phyloP scores from a whole-genome alignment of 139 green algal species.

The Closterium sp. region DNA sequence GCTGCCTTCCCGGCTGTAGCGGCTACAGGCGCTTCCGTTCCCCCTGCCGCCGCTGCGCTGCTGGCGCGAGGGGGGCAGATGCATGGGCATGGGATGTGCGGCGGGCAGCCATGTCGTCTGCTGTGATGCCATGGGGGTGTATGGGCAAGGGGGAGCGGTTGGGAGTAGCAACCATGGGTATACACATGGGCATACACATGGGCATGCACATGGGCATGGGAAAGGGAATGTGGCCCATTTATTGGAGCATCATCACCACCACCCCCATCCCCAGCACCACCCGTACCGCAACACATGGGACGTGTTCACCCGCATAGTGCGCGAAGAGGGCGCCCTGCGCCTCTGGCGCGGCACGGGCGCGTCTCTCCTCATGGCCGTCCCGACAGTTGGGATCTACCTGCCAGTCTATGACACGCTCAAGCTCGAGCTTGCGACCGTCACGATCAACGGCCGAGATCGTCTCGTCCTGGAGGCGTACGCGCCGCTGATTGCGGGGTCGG shows the following conservation, averaged over 20 bases:
- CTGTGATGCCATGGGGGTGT: neutral
- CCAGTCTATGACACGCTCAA: slow-evolving; percentile 87
- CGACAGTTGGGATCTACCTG: slow-evolving; percentile 89
- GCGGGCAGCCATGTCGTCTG: neutral
- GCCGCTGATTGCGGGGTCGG: slow-evolving; percentile 42
- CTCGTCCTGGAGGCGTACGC: neutral
- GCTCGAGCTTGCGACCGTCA: slow-evolving; percentile 12
- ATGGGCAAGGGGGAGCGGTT: neutral
- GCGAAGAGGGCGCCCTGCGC: slow-evolving; percentile 11
- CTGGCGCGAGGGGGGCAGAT: neutral
- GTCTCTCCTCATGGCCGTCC: slow-evolving; percentile 19
- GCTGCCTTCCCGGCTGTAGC: neutral
- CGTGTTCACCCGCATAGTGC: neutral
- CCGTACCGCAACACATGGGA: neutral
- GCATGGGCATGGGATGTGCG: neutral
- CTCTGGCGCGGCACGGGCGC: slow-evolving; percentile 33
- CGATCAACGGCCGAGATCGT: neutral
- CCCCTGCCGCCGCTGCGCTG: neutral
- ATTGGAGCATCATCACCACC: neutral
- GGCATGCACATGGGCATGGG: neutral
- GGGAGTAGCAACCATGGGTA: neutral
- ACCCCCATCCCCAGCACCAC: neutral
- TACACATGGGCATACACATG: no score
- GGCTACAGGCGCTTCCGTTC: neutral
- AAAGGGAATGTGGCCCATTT: neutral